Evolutionary conservation across 257 asterid species (phyloP).

Genomic region (Solanum arcanum): DNA sequence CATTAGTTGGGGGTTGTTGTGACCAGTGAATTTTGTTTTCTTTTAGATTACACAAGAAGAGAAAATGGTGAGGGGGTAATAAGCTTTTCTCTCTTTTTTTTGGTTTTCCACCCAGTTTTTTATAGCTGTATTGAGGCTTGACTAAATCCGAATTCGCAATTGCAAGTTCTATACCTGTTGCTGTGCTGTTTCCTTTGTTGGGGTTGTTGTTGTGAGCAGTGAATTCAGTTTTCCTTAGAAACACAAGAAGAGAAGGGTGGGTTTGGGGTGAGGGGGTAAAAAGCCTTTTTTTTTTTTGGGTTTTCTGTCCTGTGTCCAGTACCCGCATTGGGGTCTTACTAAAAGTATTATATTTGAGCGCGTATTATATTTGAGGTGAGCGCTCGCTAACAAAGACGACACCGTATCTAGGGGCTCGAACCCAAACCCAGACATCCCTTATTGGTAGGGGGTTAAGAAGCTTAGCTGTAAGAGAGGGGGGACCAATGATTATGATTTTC

Average conservation of each 20-base stretch:
- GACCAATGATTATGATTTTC: constrained; percentile 4
- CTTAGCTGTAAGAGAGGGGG: constrained; percentile 1
- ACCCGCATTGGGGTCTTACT: not conserved
- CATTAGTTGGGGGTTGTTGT: not conserved
- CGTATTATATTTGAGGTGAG: not conserved
- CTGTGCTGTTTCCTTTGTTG: not conserved
- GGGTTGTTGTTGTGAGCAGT: not conserved
- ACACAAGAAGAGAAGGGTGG: not conserved
- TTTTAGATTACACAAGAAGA: not conserved
- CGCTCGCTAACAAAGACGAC: not conserved
- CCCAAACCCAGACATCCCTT: not conserved
- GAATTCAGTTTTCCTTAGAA: not conserved
- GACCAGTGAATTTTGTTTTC: not conserved
- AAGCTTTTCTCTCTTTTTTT: not conserved
- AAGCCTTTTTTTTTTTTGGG: not conserved
- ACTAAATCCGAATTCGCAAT: not conserved
- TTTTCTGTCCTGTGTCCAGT: not conserved
- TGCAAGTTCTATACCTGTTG: not conserved
- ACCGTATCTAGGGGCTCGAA: not conserved
- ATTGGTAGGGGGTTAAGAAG: not conserved
- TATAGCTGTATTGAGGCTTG: not conserved
- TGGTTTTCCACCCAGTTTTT: not conserved
- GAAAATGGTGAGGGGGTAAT: not conserved
- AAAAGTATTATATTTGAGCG: not conserved
- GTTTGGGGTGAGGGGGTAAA: not conserved